Conservation (phyloP, 2,329 filamentous ascomycete genomes). For the Onygenales sp. region DNA sequence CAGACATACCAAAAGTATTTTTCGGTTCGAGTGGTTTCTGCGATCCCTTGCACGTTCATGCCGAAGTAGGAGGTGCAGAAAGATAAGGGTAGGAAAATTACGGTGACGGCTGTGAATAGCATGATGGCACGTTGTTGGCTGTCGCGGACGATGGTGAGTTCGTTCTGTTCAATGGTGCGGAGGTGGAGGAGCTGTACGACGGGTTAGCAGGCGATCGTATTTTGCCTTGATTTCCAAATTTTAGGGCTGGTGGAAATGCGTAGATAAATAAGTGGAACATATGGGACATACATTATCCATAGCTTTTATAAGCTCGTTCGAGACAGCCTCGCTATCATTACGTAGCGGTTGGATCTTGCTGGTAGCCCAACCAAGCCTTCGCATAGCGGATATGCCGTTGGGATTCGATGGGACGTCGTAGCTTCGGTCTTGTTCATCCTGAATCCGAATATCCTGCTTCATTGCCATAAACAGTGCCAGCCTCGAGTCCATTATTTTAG, state of each 20-base stretch:
- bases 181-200: neutral
- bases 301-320: neutral
- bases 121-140: constrained; percentile 4
- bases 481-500: neutral
- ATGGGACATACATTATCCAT: neutral
- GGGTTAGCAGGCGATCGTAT: neutral
- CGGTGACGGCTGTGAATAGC: constrained; percentile 13
- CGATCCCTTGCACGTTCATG: constrained; percentile 15
- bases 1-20: constrained; percentile 12
- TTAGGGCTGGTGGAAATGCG: neutral
- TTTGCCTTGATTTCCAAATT: neutral
- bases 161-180: constrained; percentile 2
- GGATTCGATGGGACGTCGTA: neutral
- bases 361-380: neutral
- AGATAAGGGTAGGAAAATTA: constrained; percentile 13
- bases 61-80: constrained; percentile 14
- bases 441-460: neutral
- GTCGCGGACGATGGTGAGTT: constrained; percentile 2
- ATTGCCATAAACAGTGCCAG: neutral
- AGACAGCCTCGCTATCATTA: neutral
- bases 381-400: neutral
- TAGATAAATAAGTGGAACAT: neutral
- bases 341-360: neutral
- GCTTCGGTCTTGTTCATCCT: neutral
- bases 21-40: constrained; percentile 7